Conservation (phyloP, 2,329 filamentous ascomycete genomes). For the Scolecobasidium constrictum region DNA sequence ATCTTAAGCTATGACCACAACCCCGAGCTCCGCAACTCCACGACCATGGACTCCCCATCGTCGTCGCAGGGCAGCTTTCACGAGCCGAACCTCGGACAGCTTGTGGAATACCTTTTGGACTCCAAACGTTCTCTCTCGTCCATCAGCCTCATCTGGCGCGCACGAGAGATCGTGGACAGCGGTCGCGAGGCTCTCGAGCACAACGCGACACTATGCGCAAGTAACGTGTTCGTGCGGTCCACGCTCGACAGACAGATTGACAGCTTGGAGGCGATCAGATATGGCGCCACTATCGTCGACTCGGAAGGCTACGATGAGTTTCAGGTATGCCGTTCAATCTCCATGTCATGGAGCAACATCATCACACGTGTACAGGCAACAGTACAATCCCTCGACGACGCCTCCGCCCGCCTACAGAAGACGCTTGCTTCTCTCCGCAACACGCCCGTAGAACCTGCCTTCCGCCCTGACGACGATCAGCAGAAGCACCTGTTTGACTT, state of each 20-base stretch:
- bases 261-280: conserved; percentile 30
- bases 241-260: conserved; percentile 34
- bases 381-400: conserved; percentile 54
- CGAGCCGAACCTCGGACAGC: conserved; percentile 51
- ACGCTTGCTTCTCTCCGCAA: conserved; percentile 56
- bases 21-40: no score
- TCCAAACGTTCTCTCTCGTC: conserved; percentile 82
- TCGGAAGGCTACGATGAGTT: conserved; percentile 32
- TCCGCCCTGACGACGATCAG: conserved; percentile 40
- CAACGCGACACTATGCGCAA: conserved; percentile 55
- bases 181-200: conserved; percentile 70
- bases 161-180: conserved; percentile 72
- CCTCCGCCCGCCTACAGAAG: conserved; percentile 51
- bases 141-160: conserved; percentile 71
- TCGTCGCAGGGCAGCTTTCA: conserved; percentile 10
- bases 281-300: conserved; percentile 31
- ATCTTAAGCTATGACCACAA: no score
- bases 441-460: conserved; percentile 52
- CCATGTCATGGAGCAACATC: neutral
- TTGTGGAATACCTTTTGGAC: conserved; percentile 74
- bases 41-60: no score
- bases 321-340: conserved; percentile 20
- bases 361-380: conserved; percentile 31
- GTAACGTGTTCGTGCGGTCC: conserved; percentile 31
- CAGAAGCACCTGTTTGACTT: conserved; percentile 62